Base-by-base conservation (phyloP, 768 basidiomycete species). In the Termitomyces sp. region DNA sequence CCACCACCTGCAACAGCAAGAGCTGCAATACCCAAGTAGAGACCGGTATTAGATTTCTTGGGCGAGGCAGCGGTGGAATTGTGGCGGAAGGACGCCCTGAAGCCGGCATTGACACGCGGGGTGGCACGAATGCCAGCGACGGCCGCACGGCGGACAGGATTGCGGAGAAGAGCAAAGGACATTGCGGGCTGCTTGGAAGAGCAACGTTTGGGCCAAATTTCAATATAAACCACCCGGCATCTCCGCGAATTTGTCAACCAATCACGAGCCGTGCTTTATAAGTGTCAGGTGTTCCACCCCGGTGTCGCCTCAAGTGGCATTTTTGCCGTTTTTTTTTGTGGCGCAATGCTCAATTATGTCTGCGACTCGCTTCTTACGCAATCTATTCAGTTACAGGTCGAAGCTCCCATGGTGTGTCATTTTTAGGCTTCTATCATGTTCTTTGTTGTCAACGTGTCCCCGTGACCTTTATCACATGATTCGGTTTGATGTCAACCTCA, bases 1-100 rank as follows among this genome's bases (percentile, higher is more conserved):
- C 83, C 88, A 46, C 85, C 87, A 55, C 81, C 86, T 52, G 76
- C 78, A 45, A 79, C 78, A 20, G 76, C 81, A 45, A 80, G 84
- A 59, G 82, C 81, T 66, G 84, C 89, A 31, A 89, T 70, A 51
- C 85, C 85, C 42, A 82, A 69, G 68, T 80, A 87, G 53, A 92
- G 77, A 22, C 72, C 76, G 22, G 77, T 78, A 70, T 81, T 86
- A n/a, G 81, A 80, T 62, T 83, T 54, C 30, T 54, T 83, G 20
- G 81, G 70, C 24, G 73, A 69, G 24, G 77, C 73, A 5, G 81
- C 65, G 20, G 88, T 87, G 3, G 88, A 83, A 72, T 77, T 90
- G 44, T 74, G 77, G 66, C 88, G 81, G 72, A 81, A 82, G 15
- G 80, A 71, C 9, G 76, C 59, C 64, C 81, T 76, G 62, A 77